A percentile compares a stretch with the other conserved stretches of the same genome.
Evolutionary conservation across 2,329 filamentous ascomycete species (phyloP).

Genomic region (Apiospora saccharicola): DNA sequence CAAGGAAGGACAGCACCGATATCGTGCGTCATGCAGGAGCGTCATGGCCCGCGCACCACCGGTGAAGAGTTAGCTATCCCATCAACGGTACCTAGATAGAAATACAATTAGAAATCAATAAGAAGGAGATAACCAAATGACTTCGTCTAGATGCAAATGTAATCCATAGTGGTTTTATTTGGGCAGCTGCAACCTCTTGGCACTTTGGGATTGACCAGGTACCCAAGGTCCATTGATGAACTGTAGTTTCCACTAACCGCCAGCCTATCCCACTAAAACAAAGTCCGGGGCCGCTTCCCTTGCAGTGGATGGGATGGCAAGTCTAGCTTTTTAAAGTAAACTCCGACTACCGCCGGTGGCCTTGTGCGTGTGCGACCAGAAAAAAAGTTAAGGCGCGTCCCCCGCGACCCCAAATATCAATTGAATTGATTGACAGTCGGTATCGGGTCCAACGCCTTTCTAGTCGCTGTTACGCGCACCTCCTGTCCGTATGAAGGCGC

Average conservation of each 20-base stretch:
- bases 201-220: background rate
- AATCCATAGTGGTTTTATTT: background rate
- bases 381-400: conserved; percentile 3
- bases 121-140: too few species aligned
- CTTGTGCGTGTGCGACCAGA: background rate
- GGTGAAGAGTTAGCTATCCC: background rate
- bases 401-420: background rate
- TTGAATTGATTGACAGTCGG: background rate
- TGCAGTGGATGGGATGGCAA: background rate
- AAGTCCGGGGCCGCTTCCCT: conserved; percentile 7
- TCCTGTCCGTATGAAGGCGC: conserved; percentile 37
- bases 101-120: too few species aligned
- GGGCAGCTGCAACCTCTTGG: background rate
- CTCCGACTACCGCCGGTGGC: conserved; percentile 17
- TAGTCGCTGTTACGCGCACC: background rate
- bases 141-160: too few species aligned
- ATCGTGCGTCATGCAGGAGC: conserved; percentile 7
- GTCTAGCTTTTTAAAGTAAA: background rate
- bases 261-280: background rate
- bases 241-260: background rate
- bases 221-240: background rate
- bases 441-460: background rate
- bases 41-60: background rate
- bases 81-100: background rate
- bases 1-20: background rate